Percentiles rank a stretch among this genome's conserved stretches.
phyloP scores from a whole-genome alignment of 495 filamentous ascomycete species.

The Talaromyces proteolyticus region DNA sequence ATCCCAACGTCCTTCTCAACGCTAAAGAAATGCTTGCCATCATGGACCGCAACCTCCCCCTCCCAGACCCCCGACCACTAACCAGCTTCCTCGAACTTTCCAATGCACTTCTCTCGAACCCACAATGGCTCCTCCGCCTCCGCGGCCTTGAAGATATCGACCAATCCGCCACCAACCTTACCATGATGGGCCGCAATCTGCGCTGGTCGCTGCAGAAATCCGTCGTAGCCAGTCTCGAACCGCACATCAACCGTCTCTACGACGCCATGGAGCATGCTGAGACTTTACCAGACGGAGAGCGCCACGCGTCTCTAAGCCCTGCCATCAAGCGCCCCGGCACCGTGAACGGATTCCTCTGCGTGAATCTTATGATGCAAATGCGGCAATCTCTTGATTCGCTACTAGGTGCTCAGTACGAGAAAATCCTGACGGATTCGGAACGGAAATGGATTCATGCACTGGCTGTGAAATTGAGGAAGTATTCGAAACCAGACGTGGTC shows the following conservation, averaged over 20 bases:
- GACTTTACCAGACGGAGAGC: no score
- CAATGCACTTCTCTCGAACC: constrained; percentile 16
- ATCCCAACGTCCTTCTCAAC: constrained; percentile 51
- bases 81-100: constrained; percentile 22
- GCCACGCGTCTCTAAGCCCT: no score
- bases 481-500: constrained; percentile 18
- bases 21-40: constrained; percentile 51
- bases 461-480: constrained; percentile 22
- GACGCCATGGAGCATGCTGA: constrained; percentile 17
- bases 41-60: constrained; percentile 37
- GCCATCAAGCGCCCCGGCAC: not conserved
- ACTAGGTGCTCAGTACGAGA: constrained; percentile 18
- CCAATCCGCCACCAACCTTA: constrained; percentile 8
- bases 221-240: constrained; percentile 20
- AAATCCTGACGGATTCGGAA: constrained; percentile 19
- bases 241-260: constrained; percentile 22
- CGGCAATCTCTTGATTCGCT: constrained; percentile 24
- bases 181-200: constrained; percentile 19
- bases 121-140: constrained; percentile 24
- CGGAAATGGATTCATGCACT: constrained; percentile 17
- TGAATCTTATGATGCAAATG: constrained; percentile 20
- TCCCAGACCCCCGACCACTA: constrained; percentile 30
- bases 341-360: constrained; percentile 10
- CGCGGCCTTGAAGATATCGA: constrained; percentile 17
- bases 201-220: constrained; percentile 16